Conservation (phyloP, 2,329 filamentous ascomycete genomes). For the Penicillium digitatum region DNA sequence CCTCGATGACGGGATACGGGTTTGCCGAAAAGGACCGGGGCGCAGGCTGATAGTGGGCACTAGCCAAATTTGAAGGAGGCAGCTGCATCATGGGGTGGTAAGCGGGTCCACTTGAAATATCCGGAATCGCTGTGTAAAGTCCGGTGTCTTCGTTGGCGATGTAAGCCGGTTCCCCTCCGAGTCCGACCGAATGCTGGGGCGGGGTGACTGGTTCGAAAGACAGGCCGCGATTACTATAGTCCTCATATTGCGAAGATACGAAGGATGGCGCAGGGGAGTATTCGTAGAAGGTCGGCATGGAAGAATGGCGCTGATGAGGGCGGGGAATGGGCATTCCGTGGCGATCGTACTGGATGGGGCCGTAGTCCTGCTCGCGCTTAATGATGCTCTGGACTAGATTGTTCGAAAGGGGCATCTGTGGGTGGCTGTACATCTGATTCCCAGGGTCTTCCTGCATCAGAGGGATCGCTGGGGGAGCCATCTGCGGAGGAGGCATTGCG, state of each 20-base stretch:
- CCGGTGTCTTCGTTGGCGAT: conserved; percentile 98
- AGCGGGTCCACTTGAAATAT: conserved; percentile 68
- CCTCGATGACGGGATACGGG: conserved; percentile 93
- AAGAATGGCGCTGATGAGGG: conserved; percentile 86
- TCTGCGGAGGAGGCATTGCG: conserved; percentile 81
- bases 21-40: conserved; percentile 65
- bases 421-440: conserved; percentile 62
- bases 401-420: conserved; percentile 64
- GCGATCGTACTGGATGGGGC: conserved; percentile 81
- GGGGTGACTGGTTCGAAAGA: conserved; percentile 97
- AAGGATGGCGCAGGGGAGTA: conserved; percentile 98
- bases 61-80: conserved; percentile 77
- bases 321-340: conserved; percentile 81
- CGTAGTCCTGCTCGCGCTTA: conserved; percentile 85
- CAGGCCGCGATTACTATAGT: conserved; percentile 93
- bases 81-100: conserved; percentile 89
- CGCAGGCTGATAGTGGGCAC: conserved; percentile 71
- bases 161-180: conserved; percentile 86
- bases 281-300: conserved; percentile 98
- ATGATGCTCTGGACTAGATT: conserved; percentile 67
- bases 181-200: conserved; percentile 78
- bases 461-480: conserved; percentile 63
- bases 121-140: conserved; percentile 89
- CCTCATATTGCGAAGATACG: conserved; percentile 96
- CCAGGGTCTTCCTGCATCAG: conserved; percentile 60